Percentiles rank a stretch among this genome's conserved stretches.
phyloP scores from a whole-genome alignment of 2,329 filamentous ascomycete species.

The Torrubiella hemipterigena region DNA sequence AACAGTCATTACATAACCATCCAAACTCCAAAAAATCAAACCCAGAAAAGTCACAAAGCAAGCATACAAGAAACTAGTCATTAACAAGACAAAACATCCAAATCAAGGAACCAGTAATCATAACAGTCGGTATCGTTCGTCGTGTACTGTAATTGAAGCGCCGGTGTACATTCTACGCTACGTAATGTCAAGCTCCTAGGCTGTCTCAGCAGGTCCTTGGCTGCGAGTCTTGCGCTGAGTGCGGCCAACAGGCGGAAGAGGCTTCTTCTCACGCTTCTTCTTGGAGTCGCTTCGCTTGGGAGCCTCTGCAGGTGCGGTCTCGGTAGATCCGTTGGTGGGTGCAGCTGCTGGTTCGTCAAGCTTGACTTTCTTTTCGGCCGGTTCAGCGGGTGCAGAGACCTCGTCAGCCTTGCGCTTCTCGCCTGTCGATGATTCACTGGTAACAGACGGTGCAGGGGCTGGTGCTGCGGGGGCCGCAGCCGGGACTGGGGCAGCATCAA shows the following conservation, averaged over 20 bases:
- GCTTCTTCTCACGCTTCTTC: conserved; percentile 27
- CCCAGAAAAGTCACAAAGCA: no score
- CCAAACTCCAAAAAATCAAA: no score
- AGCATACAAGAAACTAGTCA: no score
- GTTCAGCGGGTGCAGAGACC: conserved; percentile 8
- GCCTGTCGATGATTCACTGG: conserved; percentile 7
- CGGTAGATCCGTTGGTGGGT: conserved; percentile 2
- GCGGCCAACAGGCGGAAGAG: conserved; percentile 17
- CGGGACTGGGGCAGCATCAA: conserved; percentile 3
- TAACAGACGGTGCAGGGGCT: conserved; percentile 1
- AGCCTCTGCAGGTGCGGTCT: conserved; percentile 2
- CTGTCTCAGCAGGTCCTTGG: conserved; percentile 23
- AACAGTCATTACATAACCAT: no score
- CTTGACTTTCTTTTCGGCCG: conserved; percentile 12
- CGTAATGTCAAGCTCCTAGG: no score
- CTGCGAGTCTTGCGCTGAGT: conserved; percentile 30
- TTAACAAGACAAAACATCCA: no score
- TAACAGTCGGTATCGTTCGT: no score
- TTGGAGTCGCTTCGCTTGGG: conserved; percentile 14
- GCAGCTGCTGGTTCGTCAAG: conserved; percentile 9
- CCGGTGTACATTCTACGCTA: no score
- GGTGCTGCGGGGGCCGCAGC: conserved; percentile 6
- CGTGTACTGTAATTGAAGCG: no score
- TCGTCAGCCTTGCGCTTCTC: conserved; percentile 29
- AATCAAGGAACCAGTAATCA: no score